Base-by-base conservation (phyloP, 495 filamentous ascomycete genomes). In the Tuber magnatum region DNA sequence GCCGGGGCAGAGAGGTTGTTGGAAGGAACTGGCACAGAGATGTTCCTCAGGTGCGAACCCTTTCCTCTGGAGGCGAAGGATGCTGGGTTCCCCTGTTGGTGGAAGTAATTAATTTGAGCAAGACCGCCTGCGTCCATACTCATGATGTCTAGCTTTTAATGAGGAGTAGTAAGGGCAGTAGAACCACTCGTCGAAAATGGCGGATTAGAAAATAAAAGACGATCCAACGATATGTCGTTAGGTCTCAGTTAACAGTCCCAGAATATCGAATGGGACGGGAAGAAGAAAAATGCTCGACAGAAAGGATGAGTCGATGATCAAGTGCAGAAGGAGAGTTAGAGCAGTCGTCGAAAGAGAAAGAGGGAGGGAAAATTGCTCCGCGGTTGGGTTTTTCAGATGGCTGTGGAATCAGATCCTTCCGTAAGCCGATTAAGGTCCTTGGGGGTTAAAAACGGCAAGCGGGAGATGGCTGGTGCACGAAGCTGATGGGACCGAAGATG, bases 91-190 rank as follows among this genome's bases (percentile, higher is more conserved):
- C 74, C 72, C 68, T 77, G 75, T 74, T 77, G 79, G 71, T 82
- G 86, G 83, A 89, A 91, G 88, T 94, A 96, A 84, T 93, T 91
- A 96, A 99, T 98, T 88, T 97, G 95, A 94, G 94, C 91, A 88
- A 97, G 93, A 94, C 94, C 93, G 89, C 94, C 95, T 89, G 94
- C 90, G 94, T 97, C 91, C 90, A 97, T 95, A 88, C 91, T 93
- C 77, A 79, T 75, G 73, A 75, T 79, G 56, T 79, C 92, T 90
- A 85, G 79, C 76, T 82, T 81, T 65, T 77, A 80, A 75, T 73
- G 68, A 76, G 76, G 80, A 68, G 71, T 71, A 73, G 72, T 81
- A 79, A 0, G 85, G 86, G 69, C 82, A 84, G 43, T 83, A 80
- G 73, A 74, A 75, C 61, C 69, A 73, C 68, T 79, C 48, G 74